These are phyloP conservation scores for Colletotrichum abscissum DNA, from an alignment of 2,329 filamentous ascomycete genomes.

Conservation along the genomic window DNA sequence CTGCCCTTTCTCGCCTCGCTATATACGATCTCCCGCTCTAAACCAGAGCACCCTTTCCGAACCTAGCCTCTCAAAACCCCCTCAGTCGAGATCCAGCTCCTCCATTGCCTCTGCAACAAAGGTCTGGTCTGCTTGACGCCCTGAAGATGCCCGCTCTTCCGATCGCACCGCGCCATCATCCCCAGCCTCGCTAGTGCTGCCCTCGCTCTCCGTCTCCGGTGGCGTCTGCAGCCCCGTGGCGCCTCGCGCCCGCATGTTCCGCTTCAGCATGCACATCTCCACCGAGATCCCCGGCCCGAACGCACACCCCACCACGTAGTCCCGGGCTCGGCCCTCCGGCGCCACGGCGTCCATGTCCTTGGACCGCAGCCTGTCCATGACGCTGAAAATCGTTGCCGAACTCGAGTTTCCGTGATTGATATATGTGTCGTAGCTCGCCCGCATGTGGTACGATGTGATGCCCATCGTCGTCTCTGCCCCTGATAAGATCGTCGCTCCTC, in stretches of 20 bases:
- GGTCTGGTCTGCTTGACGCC: conserved; percentile 17
- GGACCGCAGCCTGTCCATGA: conserved; percentile 69
- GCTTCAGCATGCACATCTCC: conserved; percentile 75
- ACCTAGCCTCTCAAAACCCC: neutral
- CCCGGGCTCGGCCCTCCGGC: conserved; percentile 58
- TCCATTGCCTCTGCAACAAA: conserved; percentile 40
- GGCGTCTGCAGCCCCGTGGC: conserved; percentile 59
- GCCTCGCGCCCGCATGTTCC: conserved; percentile 48
- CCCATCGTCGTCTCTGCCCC: conserved; percentile 69
- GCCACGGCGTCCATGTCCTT: conserved; percentile 70
- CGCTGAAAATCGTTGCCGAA: conserved; percentile 76
- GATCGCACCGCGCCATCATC: conserved; percentile 42
- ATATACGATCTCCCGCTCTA: neutral
- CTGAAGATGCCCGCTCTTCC: conserved; percentile 18
- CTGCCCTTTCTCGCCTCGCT: neutral
- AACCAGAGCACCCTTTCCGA: neutral
- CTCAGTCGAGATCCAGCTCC: conserved; percentile 39
- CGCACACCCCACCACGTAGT: conserved; percentile 74
- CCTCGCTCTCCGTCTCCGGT: conserved; percentile 65
- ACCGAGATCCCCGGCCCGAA: conserved; percentile 77
- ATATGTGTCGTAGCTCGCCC: conserved; percentile 77
- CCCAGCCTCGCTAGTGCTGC: conserved; percentile 53
- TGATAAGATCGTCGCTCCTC: conserved; percentile 73
- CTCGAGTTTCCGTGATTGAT: conserved; percentile 76
- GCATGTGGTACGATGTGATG: conserved; percentile 72